phyloP scores from a whole-genome alignment of 495 filamentous ascomycete genomes.

The Mycothermus thermophilus region DNA sequence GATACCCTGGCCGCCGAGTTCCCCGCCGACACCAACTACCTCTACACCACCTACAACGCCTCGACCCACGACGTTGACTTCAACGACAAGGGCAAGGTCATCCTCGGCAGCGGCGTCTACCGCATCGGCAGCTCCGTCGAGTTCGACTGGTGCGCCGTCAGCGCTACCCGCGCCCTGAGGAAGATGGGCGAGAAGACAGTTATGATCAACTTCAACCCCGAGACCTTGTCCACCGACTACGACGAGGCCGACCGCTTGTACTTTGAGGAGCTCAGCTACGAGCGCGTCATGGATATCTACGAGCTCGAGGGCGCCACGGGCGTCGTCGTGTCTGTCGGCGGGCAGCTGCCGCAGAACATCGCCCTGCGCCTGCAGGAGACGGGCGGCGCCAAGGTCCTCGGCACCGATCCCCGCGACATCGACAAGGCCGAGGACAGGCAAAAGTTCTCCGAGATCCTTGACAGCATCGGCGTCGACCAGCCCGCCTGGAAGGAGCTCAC shows the following conservation, averaged over 20 bases:
- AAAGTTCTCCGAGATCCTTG: constrained; percentile 96
- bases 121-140: constrained; percentile 94
- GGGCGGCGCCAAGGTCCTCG: constrained; percentile 76
- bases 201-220: constrained; percentile 91
- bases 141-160: constrained; percentile 98
- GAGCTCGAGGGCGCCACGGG: constrained; percentile 78
- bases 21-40: constrained; percentile 92
- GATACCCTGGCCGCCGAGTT: constrained; percentile 96
- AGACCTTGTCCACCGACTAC: constrained; percentile 81
- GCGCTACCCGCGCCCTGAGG: constrained; percentile 71
- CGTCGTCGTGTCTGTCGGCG: constrained; percentile 89
- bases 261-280: constrained; percentile 94
- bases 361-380: constrained; percentile 87
- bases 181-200: constrained; percentile 93
- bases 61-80: constrained; percentile 91
- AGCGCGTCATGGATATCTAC: constrained; percentile 97
- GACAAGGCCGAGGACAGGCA: constrained; percentile 95
- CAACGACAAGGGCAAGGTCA: constrained; percentile 79
- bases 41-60: constrained; percentile 97
- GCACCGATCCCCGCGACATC: constrained; percentile 85
- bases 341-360: constrained; percentile 94
- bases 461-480: constrained; percentile 88
- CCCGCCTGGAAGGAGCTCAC: constrained; percentile 96
- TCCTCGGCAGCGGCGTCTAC: constrained; percentile 90
- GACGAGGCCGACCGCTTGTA: constrained; percentile 92